Conservation (phyloP, 2,329 filamentous ascomycete genomes). For the Ascochyta koolunga region DNA sequence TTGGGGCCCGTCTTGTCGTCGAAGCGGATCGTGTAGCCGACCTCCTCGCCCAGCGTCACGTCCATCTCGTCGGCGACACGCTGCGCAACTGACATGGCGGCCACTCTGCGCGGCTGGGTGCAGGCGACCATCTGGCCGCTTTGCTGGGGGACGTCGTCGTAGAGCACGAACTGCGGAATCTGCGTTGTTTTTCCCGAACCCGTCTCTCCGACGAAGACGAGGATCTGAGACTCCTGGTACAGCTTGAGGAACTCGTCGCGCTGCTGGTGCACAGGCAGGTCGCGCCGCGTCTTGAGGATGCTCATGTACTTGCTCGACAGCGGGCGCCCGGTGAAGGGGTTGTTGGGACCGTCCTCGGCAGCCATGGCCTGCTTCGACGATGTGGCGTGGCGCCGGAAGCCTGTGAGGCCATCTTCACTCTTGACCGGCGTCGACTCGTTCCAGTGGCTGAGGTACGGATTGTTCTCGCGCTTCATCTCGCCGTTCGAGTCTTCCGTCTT, state of each 20-base stretch:
- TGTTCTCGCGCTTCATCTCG: conserved; percentile 58
- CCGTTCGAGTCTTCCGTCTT: conserved; percentile 40
- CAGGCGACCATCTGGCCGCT: conserved; percentile 91
- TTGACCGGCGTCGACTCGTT: conserved; percentile 61
- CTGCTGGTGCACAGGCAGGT: conserved; percentile 90
- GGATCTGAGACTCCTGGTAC: conserved; percentile 92
- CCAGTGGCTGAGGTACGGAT: conserved; percentile 93
- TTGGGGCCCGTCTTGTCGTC: conserved; percentile 88
- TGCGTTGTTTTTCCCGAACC: conserved; percentile 99
- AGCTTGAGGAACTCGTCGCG: conserved; percentile 91
- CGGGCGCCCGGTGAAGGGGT: conserved; percentile 80
- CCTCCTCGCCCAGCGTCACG: conserved; percentile 86
- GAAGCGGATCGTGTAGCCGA: conserved; percentile 97
- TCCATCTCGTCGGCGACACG: conserved; percentile 96
- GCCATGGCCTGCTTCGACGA: conserved; percentile 75
- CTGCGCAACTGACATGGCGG: conserved; percentile 96
- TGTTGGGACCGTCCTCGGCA: conserved; percentile 80
- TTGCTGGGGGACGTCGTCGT: conserved; percentile 89
- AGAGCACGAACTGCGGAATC: conserved; percentile 97
- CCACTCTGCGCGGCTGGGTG: conserved; percentile 95
- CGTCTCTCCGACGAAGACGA: conserved; percentile 98
- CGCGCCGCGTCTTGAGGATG: conserved; percentile 82
- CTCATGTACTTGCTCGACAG: conserved; percentile 87
- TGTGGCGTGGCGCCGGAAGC: conserved; percentile 78
- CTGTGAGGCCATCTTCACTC: conserved; percentile 55